Evolutionary conservation across 805 yeast species (phyloP).

Genomic region (Teunomyces panamensis): DNA sequence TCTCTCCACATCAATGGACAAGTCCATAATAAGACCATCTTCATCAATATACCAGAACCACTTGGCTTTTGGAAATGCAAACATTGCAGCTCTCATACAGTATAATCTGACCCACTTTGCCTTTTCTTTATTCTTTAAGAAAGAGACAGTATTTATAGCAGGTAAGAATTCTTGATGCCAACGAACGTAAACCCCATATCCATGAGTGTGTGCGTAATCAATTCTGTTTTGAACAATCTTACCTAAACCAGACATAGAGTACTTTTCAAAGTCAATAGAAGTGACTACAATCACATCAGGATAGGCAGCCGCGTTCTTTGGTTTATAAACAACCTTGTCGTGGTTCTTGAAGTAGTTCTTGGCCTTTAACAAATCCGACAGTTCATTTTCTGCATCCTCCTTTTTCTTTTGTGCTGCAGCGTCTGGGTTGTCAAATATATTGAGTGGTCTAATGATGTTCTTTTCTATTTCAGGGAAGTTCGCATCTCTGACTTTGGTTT

Average conservation of each 20-base stretch:
- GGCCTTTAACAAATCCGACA: conserved; percentile 42
- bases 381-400: conserved; percentile 48
- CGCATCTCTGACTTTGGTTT: conserved; percentile 46
- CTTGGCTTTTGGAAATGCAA: conserved; percentile 87
- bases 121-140: conserved; percentile 40
- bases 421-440: conserved; percentile 42
- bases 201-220: conserved; percentile 79
- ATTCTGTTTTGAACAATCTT: conserved; percentile 80
- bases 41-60: conserved; percentile 88
- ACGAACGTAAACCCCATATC: conserved; percentile 79
- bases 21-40: conserved; percentile 72
- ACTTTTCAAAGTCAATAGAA: conserved; percentile 70
- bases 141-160: conserved; percentile 41
- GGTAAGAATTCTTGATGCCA: conserved; percentile 85
- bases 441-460: conserved; percentile 34
- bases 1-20: conserved; percentile 55
- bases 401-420: conserved; percentile 30
- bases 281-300: conserved; percentile 79
- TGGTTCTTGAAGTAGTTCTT: conserved; percentile 61
- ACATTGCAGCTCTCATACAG: conserved; percentile 82
- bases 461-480: conserved; percentile 37
- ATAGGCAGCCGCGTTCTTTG: conserved; percentile 31
- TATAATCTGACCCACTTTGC: conserved; percentile 63
- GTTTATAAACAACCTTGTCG: conserved; percentile 54
- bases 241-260: conserved; percentile 56